Evolutionary conservation across 306 rosid genomes (phyloP), one percentile per base, ranked within the genome.

Genomic region (Ochetophila trinervis): DNA sequence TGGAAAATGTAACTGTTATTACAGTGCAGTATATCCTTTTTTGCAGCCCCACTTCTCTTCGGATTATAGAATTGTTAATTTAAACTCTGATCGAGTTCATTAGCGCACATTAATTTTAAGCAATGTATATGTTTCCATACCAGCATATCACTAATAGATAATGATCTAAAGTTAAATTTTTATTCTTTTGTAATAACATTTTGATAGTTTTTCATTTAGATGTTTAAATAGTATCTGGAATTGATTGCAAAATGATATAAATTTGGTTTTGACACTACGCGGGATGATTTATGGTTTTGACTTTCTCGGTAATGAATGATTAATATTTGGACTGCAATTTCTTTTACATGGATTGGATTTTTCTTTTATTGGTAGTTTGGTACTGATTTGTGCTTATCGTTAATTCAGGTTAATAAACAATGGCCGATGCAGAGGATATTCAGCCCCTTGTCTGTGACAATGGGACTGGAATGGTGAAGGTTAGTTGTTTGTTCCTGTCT

Each of bases 401-500:
- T 61, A 32, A 4, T 71, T 66, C 69, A 79, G 89, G 55, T 83
- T 67, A 20, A 32, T 80, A 57, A 88, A 82, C 75, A 55, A 91
- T 91, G 98, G 95, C 98, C 12, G 98, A 91, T 60, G 80, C 82
- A 32, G 98, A 88, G 86, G 96, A 89, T 75, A 91, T 91, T 80
- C 97, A 91, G 78, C 97, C 97, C 68, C 97, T 91, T 12, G 97
- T 91, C 12, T 91, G 97, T 6, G 97, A 91, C 81, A 91, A 91
- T 88, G 97, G 97, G 67, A 91, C 97, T 45, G 97, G 97, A 81
- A 91, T 91, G 97, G 97, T 91, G 85, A 91, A 91, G 96, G 97
- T 91, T 68, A 71, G 71, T 59, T 53, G 30, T 21, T 53, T 19
- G 4, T 6, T 62, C 30, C 53, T 35, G 36, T 53, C 17, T 24